Evolutionary conservation across 257 asterid genomes (phyloP).

Genomic region (Capsicum rhomboideum): DNA sequence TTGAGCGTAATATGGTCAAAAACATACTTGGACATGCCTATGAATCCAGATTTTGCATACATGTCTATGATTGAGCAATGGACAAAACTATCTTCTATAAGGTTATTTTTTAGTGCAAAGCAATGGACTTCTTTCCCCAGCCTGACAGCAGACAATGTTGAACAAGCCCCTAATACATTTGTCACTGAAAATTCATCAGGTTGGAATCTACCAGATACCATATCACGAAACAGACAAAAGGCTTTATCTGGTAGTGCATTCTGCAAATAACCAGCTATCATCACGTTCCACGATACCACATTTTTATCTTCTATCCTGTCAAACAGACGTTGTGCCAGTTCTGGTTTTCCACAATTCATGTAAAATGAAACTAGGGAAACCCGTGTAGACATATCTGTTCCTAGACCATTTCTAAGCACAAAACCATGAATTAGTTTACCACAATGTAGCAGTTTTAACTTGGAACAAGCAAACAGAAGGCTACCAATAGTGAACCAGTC

Average conservation of each 20-base stretch:
- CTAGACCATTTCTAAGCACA: constrained; percentile 19
- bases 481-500: constrained; percentile 19
- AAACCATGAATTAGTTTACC: constrained; percentile 20
- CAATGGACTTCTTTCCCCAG: constrained; percentile 27
- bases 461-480: constrained; percentile 19
- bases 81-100: constrained; percentile 12
- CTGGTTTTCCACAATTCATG: constrained; percentile 13
- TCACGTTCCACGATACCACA: constrained; percentile 20
- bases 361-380: constrained; percentile 25
- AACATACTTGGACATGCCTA: constrained; percentile 12
- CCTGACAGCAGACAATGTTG: constrained; percentile 16
- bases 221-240: constrained; percentile 9
- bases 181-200: constrained; percentile 18
- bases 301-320: not conserved
- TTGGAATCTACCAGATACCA: constrained; percentile 11
- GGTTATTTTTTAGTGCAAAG: constrained; percentile 17
- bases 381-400: constrained; percentile 4
- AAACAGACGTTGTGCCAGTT: constrained; percentile 9
- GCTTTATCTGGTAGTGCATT: constrained; percentile 15
- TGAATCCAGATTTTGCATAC: constrained; percentile 26
- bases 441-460: not conserved
- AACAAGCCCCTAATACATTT: constrained; percentile 21
- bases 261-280: constrained; percentile 23
- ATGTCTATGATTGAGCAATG: constrained; percentile 23
- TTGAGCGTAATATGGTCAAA: constrained; percentile 13